Base-by-base conservation (phyloP, 257 asterid genomes). In the Ligustrum vulgare region DNA sequence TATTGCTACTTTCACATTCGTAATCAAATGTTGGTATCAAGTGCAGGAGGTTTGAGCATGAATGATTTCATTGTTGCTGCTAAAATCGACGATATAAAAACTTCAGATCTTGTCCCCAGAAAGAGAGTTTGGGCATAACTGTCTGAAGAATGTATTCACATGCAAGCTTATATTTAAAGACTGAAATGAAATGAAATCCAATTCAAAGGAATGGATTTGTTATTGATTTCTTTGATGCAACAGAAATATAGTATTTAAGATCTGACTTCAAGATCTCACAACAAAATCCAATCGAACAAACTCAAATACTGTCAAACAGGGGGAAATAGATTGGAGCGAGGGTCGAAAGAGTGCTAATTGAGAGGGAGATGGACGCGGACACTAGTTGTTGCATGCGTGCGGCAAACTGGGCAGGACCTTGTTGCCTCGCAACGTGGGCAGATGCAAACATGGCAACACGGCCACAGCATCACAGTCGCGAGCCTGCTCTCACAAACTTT, bases 41-140 rank as follows among this genome's bases (percentile, higher is more conserved):
- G 0, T 82, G 91, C 89, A 93, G 98, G 97, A 68, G 98, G 98
- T 22, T 77, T 94, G 80, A 90, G 91, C 93, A 33, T 85, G 20
- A 94, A 94, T 70, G 97, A 92, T 81, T 94, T 94, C 88, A 94
- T 92, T 31, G 89, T 94, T 74, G 96, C 97, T 65, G 91, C 97
- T 72, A 94, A 87, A 75, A 90, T 94, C 28, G 98, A 94, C 77
- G 79, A 73, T 76, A 82, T 94, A n/a, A 89, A 89, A 81, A 82
- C 91, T 76, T 81, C 96, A 3, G 98, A 94, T 78, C 97, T 94
- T n/a, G 86, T 84, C 77, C 95, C 97, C 49, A 91, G 90, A 73
- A 87, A 79, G 84, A 90, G 97, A 82, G 92, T 74, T 32, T 92
- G 98, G 97, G 97, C 97, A 25, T 94, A 77, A 74, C 0, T n/a